Evolutionary conservation across 257 asterid species (phyloP).

Genomic region (Galeopsis tetrahit): DNA sequence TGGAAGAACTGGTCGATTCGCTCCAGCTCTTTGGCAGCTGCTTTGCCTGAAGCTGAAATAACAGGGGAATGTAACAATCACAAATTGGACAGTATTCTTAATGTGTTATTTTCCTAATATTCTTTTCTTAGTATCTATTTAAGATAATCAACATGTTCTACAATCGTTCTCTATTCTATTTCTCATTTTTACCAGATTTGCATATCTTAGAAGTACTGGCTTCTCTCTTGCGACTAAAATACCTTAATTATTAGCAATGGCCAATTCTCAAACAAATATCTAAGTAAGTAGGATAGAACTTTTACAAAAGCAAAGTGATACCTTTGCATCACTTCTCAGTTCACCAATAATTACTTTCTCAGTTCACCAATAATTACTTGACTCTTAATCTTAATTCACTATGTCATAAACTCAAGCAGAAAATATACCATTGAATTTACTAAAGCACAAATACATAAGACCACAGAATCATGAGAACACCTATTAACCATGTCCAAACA

Average conservation of each 20-base stretch:
- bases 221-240: background rate
- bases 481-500: background rate
- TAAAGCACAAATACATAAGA: background rate
- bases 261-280: background rate
- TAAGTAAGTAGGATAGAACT: background rate
- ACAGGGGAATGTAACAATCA: constrained; percentile 15
- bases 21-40: constrained; percentile 59
- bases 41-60: constrained; percentile 67
- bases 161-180: background rate
- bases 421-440: background rate
- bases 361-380: background rate
- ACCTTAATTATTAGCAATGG: background rate
- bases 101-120: background rate
- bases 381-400: background rate
- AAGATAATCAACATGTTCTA: background rate
- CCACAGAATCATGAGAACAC: background rate
- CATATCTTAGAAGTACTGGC: background rate
- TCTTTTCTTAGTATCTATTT: background rate
- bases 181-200: background rate
- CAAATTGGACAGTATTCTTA: background rate
- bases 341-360: background rate
- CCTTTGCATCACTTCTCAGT: background rate
- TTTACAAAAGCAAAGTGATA: background rate
- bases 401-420: background rate
- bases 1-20: constrained; percentile 64